These are phyloP conservation scores for Paramecium pentaurelia DNA, from an alignment of 73 alveolate genomes.

Conservation along the genomic window DNA sequence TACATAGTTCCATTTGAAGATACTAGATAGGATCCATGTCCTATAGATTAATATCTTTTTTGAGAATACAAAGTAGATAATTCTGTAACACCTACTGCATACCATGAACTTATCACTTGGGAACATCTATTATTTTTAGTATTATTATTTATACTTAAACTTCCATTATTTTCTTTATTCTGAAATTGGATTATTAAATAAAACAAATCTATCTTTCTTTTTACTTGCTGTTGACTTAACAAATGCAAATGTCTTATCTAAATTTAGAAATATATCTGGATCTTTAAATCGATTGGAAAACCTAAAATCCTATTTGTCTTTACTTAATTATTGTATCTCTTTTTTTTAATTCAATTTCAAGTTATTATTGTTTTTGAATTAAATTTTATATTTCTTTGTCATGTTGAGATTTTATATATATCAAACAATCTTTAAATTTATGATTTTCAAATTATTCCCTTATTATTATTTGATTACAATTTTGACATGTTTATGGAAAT, in stretches of 20 bases:
- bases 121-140: conserved; percentile 8
- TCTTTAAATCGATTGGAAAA: conserved; percentile 45
- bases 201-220: conserved; percentile 58
- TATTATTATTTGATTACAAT: background rate
- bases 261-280: conserved; percentile 32
- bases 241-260: background rate
- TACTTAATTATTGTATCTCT: background rate
- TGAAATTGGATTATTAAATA: conserved; percentile 1
- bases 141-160: background rate
- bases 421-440: background rate
- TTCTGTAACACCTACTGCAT: conserved; percentile 56
- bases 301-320: background rate
- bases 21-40: conserved; percentile 51
- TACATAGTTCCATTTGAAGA: conserved; percentile 58
- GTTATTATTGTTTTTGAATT: background rate
- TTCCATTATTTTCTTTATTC: background rate
- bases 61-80: background rate
- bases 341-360: background rate
- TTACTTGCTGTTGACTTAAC: conserved; percentile 19
- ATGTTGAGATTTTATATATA: background rate
- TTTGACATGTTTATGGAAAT: background rate
- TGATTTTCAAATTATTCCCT: conserved; percentile 4
- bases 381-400: conserved; percentile 7
- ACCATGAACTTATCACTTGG: conserved; percentile 26
- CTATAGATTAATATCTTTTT: conserved; percentile 32